Conservation (phyloP, 257 asterid species). For the Mitragyna speciosa region DNA sequence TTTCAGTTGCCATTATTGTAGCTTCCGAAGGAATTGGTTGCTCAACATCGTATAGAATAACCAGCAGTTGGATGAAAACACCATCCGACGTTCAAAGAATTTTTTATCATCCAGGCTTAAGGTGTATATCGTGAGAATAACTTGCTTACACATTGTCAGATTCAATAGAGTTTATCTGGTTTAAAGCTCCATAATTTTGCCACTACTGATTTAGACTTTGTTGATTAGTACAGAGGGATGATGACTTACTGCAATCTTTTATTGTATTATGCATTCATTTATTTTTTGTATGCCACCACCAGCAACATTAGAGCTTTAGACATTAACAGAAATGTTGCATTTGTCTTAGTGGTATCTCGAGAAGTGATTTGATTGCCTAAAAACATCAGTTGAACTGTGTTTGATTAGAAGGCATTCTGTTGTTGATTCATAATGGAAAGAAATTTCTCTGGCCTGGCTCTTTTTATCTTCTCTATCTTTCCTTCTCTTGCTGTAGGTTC, state of each 20-base stretch:
- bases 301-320: background rate
- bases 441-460: background rate
- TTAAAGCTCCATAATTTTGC: background rate
- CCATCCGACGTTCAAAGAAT: slow-evolving; percentile 44
- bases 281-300: background rate
- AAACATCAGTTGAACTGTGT: background rate
- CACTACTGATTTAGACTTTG: background rate
- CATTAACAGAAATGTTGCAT: background rate
- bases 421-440: background rate
- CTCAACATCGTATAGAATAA: slow-evolving; percentile 47
- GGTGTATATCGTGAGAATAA: slow-evolving; percentile 33
- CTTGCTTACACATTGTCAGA: background rate
- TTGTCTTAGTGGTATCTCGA: background rate
- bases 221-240: background rate
- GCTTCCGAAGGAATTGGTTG: slow-evolving; percentile 55
- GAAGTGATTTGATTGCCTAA: background rate
- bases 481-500: background rate
- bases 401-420: background rate
- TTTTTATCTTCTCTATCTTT: background rate
- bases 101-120: slow-evolving; percentile 50
- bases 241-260: background rate
- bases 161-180: no score
- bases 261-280: background rate
- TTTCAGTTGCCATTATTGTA: slow-evolving; percentile 45
- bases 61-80: slow-evolving; percentile 43